These are phyloP conservation scores for Lotmaria passim DNA, from an alignment of 208 protist species.

Conservation along the genomic window DNA sequence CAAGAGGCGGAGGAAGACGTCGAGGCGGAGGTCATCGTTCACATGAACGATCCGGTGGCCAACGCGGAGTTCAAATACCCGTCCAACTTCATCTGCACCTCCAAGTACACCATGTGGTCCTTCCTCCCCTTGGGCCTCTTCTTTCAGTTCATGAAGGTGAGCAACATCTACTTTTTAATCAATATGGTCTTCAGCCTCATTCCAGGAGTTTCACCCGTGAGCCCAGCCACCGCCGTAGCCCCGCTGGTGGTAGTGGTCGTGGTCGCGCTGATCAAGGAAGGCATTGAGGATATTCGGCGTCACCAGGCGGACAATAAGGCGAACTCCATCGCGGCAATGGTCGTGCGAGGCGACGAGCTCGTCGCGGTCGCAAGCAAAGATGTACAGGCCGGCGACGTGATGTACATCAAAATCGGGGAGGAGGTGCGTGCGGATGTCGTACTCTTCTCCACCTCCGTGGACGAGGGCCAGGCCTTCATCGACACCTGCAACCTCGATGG, in stretches of 20 bases:
- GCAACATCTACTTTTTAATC: conserved; percentile 96
- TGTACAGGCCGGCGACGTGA: conserved; percentile 82
- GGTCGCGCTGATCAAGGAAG: conserved; percentile 92
- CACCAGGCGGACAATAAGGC: conserved; percentile 79
- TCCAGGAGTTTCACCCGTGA: conserved; percentile 90
- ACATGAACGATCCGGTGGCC: conserved; percentile 76
- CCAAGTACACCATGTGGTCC: conserved; percentile 91
- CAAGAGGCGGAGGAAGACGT: conserved; percentile 51
- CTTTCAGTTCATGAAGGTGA: conserved; percentile 92
- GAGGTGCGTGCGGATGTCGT: conserved; percentile 91
- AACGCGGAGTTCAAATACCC: conserved; percentile 76
- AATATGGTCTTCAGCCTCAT: conserved; percentile 93
- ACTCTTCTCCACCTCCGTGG: conserved; percentile 69
- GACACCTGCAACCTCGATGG: conserved; percentile 94
- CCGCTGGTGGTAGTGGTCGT: conserved; percentile 92
- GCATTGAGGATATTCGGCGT: conserved; percentile 87
- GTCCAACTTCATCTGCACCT: conserved; percentile 92
- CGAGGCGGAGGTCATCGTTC: conserved; percentile 70
- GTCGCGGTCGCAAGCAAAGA: conserved; percentile 58
- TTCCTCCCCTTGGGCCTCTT: conserved; percentile 95
- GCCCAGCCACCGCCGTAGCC: conserved; percentile 86
- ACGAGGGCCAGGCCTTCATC: conserved; percentile 88
- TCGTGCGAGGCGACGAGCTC: conserved; percentile 59
- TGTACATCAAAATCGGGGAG: conserved; percentile 78
- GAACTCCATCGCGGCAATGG: conserved; percentile 70